Percentiles rank a stretch among this genome's conserved stretches.
phyloP scores from a whole-genome alignment of 306 rosid species.

The Cajanus cajan region DNA sequence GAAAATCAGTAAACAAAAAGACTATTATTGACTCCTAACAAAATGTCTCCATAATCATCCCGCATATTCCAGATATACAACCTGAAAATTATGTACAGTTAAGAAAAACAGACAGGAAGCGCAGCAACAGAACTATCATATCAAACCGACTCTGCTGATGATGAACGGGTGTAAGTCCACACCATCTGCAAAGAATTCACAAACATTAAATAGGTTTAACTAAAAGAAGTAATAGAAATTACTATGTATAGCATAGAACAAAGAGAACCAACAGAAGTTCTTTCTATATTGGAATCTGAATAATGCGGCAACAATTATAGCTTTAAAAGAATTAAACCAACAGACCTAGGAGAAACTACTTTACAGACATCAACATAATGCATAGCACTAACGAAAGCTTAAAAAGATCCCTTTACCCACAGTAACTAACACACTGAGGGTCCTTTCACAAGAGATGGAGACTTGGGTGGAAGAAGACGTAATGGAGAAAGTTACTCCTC shows the following conservation, averaged over 20 bases:
- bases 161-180: constrained; percentile 23
- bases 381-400: neutral
- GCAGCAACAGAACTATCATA: constrained; percentile 31
- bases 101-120: constrained; percentile 28
- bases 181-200: constrained; percentile 51
- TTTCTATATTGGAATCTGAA: neutral
- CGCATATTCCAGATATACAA: constrained; percentile 45
- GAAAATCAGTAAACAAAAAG: neutral
- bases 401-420: neutral
- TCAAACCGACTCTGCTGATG: constrained; percentile 27
- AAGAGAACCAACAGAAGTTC: neutral
- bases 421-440: neutral
- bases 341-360: neutral
- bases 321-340: neutral
- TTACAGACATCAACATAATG: neutral
- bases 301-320: neutral
- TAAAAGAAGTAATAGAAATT: neutral
- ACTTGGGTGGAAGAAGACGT: neutral
- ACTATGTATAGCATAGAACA: neutral
- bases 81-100: constrained; percentile 53
- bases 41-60: constrained; percentile 31
- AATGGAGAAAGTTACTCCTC: constrained; percentile 3
- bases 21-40: constrained; percentile 31
- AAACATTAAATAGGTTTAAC: constrained; percentile 28
- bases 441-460: neutral